Evolutionary conservation across 768 basidiomycete species (phyloP).

Genomic region (Agaricus blazei): DNA sequence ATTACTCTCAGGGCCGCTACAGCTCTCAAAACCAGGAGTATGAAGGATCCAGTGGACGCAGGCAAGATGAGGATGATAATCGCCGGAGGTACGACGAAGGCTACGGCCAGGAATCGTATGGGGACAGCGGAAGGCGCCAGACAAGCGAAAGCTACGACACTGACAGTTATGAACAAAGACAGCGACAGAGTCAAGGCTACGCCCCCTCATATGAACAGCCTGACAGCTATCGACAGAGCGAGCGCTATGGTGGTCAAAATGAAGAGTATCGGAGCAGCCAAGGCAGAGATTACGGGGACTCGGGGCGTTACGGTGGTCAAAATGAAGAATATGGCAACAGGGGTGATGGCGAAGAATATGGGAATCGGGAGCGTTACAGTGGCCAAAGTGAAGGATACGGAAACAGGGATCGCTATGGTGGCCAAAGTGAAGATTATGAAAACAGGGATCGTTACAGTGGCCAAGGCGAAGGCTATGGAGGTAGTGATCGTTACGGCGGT

Average conservation of each 20-base stretch:
- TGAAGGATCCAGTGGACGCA: constrained; percentile 7
- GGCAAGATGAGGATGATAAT: constrained; percentile 11
- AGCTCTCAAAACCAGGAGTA: constrained; percentile 13
- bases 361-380: too few relatives aligned
- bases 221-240: constrained; percentile 11
- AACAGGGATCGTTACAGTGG: background rate
- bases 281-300: too few relatives aligned
- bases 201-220: constrained; percentile 11
- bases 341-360: background rate
- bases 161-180: background rate
- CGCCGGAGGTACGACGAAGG: constrained; percentile 10
- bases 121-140: background rate
- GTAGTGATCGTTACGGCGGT: constrained; percentile 2
- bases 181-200: constrained; percentile 9
- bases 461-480: background rate
- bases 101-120: constrained; percentile 1
- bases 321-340: constrained; percentile 1
- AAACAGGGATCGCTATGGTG: constrained; percentile 6
- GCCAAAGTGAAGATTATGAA: background rate
- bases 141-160: constrained; percentile 13
- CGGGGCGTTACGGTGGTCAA: constrained; percentile 3
- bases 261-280: background rate
- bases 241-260: constrained; percentile 3
- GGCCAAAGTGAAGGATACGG: constrained; percentile 9
- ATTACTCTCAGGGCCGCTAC: constrained; percentile 9